Evolutionary conservation across 2,329 filamentous ascomycete genomes (phyloP), one percentile per base, ranked within the genome.

Genomic region (Pleoardoris graminearum): DNA sequence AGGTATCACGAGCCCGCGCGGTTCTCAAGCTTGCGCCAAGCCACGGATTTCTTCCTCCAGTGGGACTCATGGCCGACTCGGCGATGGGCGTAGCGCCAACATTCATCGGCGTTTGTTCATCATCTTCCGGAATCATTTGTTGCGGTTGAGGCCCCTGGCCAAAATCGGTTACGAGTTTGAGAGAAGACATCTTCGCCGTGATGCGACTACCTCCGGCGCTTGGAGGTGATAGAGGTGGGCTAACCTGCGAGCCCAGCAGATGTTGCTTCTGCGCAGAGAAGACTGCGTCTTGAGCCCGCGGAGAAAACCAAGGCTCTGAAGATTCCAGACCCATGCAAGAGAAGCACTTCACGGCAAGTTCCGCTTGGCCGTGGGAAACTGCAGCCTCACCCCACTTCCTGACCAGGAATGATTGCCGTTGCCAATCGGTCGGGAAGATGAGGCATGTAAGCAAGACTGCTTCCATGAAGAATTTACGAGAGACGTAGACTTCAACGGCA

Each of bases 351-450:
- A 97, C 94, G 16, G 94, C 94, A 39, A 99, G 79, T 64, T 96
- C 90, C 60, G 94, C 89, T 65, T 96, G 89, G 14, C 89, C 88
- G 63, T 94, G 87, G 57, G 89, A 87, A 11, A 97, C 87, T 32
- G 93, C 90, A 77, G 89, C 87, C 66, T 97, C 93, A 52, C 94
- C 94, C 94, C 94, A 99, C 78, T 94, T 93, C 62, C 90, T 86
- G 57, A 97, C 85, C 42, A 99, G 84, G 63, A 89, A 88, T 11
- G 89, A 87, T 71, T 96, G 91, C 27, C 93, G 85, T 65, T 94
- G 89, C 94, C 94, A 99, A 54, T 97, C 92, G 0, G 82, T 78
- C 0, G 93, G 91, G 64, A 88, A 91, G 22, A 88, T 83, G 11
- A 97, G 79, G 65, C 91, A 95, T 0, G 91, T 89, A 59, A 99